Base-by-base conservation (phyloP, 306 rosid genomes). In the Urtica urens region DNA sequence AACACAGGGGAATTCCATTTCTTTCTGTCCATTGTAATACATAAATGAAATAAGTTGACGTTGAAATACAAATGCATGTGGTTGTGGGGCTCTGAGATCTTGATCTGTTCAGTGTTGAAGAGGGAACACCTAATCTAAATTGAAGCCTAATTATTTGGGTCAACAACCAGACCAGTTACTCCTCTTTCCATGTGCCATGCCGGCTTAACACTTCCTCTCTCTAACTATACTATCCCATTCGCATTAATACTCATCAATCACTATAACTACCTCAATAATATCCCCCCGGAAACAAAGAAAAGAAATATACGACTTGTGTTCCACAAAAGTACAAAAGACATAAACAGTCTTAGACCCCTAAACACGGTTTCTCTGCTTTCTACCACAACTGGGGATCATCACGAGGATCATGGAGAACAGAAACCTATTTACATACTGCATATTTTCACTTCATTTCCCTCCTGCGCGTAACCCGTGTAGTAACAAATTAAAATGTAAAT, bases 71-170 rank as follows among this genome's bases (percentile, higher is more conserved):
- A 31, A 15, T 51, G 57, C 57, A 51, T 51, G 57, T 51, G 57
- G 42, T 41, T 51, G 30, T 39, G 57, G 55, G 57, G 43, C 43
- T 11, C n/a, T 22, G 42, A 51, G 14, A 35, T 35, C 27, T 51
- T 18, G 57, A 51, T 31, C 21, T n/a, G n/a, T n/a, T n/a, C n/a
- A n/a, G n/a, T n/a, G 16, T 16, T 24, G 9, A 51, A 22, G 20
- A 33, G 43, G 43, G 43, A 51, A 51, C 57, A 51, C 12, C 44
- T 34, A 51, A 51, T 51, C 57, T 51, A 41, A 51, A 51, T 51
- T 51, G 29, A 24, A 51, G 57, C 57, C 57, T 33, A 31, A 51
- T 51, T 10, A 51, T 51, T 51, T 33, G 57, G 57, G 44, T 51
- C 57, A 51, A 34, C 57, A 26, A 19, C 25, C 43, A 9, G 20